Evolutionary conservation across 2,329 filamentous ascomycete species (phyloP), one percentile per base, ranked within the genome.

Genomic region (Botrytis byssoidea): DNA sequence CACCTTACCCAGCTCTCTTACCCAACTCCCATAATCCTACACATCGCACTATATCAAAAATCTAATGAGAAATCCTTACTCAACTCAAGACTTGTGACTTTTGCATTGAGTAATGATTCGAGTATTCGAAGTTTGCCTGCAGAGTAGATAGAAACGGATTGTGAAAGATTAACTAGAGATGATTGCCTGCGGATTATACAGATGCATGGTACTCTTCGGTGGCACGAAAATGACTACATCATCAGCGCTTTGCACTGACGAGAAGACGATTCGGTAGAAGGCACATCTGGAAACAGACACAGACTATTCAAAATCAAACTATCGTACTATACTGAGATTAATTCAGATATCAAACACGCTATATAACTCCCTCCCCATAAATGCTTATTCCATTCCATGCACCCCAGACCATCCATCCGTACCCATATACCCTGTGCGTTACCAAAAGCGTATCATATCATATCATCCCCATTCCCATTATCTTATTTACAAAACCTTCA

Each of bases 401-500:
- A 40, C 37, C 37, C 48, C 48, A 32, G 32, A 37, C 48, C 18
- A 40, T 55, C 16, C 16, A 55, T 55, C 16, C 25, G 18, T 42
- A 29, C 25, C 66, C 48, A 57, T 55, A 42, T 42, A 42, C 29
- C 20, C 65, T 5, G 46, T 57, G 46, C 35, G 18, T 57, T 22
- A 18, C 35, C 9, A 57, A 51, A 25, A 40, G 20, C 1, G 40
- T 29, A 37, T 42, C 40, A 67, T 55, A 40, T 40, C 37, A 40
- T 37, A n/a, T 32, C 37, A 44, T 42, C 6, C 29, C 29, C 29
- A 37, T 14, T n/a, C 22, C 20, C 32, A 29, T 42, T 40, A 37
- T 18, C 44, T 20, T 16, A 70, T 78, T 18, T 74, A 81, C 55
- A 81, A 74, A 40, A 77, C 73, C 81, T 92, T 92, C 20, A 90